Evolutionary conservation across 2,329 filamentous ascomycete genomes (phyloP), one percentile per base, ranked within the genome.

Genomic region (Colletotrichum sublineola): DNA sequence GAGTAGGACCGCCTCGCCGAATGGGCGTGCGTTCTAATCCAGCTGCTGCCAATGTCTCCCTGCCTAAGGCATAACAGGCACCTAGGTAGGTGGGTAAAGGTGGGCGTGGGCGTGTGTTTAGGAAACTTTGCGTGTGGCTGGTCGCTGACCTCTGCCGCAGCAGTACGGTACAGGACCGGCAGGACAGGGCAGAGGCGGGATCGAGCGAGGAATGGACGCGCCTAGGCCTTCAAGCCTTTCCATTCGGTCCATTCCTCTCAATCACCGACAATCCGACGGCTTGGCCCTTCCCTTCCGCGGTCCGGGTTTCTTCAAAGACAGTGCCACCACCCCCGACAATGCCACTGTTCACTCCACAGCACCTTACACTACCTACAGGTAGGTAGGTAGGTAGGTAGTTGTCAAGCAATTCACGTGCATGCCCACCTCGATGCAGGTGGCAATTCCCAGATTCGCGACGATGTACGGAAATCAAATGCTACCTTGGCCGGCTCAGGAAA

Each of bases 191-290:
- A 36, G 15, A 50, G 50, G 12, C 24, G 31, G 62, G 50, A 36
- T 44, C 24, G 50, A 20, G 18, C 38, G 36, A 48, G 20, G 46
- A n/a, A 64, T 64, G 48, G 62, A 33, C 50, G 11, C 48, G 42
- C 50, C 62, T 56, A 56, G 73, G 72, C 58, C 66, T 38, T 70
- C 44, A 72, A 57, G 77, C 80, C 80, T 79, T 52, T 52, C 36
- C 55, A 58, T 46, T 46, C 44, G 20, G 44, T n/a, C 44, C 44
- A 46, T 40, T 55, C 15, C 31, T 55, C 31, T 36, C 31, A 33
- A 36, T 6, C 33, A 18, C 31, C 24, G 52, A 33, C 52, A 29
- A 53, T 31, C 50, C 31, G 52, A 36, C 15, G 52, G 24, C 15
- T 11, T 8, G 52, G 36, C 52, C 31, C 20, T 48, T 24, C 9